Conservation (phyloP, 75 land plant genomes). For the Azolla pinnata region DNA sequence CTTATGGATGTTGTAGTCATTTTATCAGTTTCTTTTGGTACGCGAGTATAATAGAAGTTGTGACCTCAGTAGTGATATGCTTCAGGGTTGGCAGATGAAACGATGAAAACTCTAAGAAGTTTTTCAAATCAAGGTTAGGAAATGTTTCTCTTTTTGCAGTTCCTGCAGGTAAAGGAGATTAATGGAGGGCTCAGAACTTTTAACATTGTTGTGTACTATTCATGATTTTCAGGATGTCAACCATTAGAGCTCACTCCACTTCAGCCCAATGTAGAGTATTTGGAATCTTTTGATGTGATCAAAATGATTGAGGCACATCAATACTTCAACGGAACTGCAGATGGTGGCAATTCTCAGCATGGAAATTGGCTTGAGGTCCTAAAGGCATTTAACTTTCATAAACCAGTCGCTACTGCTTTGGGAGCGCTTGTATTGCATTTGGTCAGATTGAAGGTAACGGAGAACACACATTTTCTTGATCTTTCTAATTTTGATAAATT, state of each 20-base stretch:
- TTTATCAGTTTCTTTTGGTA: no score
- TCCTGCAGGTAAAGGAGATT: no score
- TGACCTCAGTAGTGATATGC: no score
- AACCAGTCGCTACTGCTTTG: conserved; percentile 52
- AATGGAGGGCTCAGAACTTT: no score
- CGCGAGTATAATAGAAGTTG: no score
- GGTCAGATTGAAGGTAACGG: conserved; percentile 56
- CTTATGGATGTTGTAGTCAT: no score
- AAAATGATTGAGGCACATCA: conserved; percentile 42
- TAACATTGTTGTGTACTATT: background rate
- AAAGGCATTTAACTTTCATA: background rate
- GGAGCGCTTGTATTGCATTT: conserved; percentile 67
- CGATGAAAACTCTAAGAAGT: conserved; percentile 51
- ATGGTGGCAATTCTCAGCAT: background rate
- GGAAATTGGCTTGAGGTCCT: background rate
- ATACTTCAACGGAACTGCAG: conserved; percentile 45
- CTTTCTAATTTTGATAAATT: background rate
- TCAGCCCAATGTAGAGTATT: conserved; percentile 31
- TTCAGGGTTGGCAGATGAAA: conserved; percentile 69
- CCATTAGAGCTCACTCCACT: conserved; percentile 51
- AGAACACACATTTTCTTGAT: background rate
- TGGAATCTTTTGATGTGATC: conserved; percentile 37
- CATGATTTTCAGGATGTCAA: conserved; percentile 33
- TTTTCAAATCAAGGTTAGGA: conserved; percentile 41
- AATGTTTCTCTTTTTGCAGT: no score